These are phyloP conservation scores for Panaeolus cyanescens DNA, from an alignment of 768 basidiomycete species.

Conservation along the genomic window DNA sequence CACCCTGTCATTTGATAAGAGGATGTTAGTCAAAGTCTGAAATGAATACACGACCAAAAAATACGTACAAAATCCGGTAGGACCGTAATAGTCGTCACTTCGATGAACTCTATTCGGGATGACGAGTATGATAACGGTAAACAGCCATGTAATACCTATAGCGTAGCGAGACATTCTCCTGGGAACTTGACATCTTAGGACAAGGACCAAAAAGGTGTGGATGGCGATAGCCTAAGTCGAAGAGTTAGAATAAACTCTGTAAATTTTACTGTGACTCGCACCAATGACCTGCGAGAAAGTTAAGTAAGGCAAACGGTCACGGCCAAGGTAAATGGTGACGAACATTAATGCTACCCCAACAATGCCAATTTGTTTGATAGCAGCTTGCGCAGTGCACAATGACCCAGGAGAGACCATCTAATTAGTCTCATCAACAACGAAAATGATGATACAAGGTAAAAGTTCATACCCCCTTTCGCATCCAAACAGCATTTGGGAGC, in stretches of 20 bases:
- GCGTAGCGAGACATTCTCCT: slow-evolving; percentile 28
- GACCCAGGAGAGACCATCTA: slow-evolving; percentile 33
- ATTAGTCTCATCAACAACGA: slow-evolving; percentile 4
- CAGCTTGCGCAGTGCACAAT: slow-evolving; percentile 48
- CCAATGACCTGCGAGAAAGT: slow-evolving; percentile 21
- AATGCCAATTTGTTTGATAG: slow-evolving; percentile 49
- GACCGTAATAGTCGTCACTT: slow-evolving; percentile 40
- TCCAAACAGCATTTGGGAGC: slow-evolving; percentile 46
- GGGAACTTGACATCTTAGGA: slow-evolving; percentile 37
- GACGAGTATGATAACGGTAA: slow-evolving; percentile 39
- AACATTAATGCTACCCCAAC: slow-evolving; percentile 46
- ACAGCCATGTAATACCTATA: slow-evolving; percentile 39
- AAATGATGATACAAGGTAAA: background rate
- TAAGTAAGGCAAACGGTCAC: slow-evolving; percentile 7
- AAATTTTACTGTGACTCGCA: slow-evolving; percentile 11
- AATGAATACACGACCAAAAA: background rate
- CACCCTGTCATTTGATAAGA: slow-evolving; percentile 40
- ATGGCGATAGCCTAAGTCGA: slow-evolving; percentile 42
- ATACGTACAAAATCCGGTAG: slow-evolving; percentile 26
- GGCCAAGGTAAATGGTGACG: slow-evolving; percentile 18
- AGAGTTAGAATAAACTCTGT: background rate
- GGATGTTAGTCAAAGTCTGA: background rate
- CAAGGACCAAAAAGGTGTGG: slow-evolving; percentile 52
- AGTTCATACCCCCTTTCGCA: slow-evolving; percentile 28
- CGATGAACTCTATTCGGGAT: slow-evolving; percentile 36